Base-by-base conservation (phyloP, 2,329 filamentous ascomycete species). In the Colletotrichum neosansevieriae region DNA sequence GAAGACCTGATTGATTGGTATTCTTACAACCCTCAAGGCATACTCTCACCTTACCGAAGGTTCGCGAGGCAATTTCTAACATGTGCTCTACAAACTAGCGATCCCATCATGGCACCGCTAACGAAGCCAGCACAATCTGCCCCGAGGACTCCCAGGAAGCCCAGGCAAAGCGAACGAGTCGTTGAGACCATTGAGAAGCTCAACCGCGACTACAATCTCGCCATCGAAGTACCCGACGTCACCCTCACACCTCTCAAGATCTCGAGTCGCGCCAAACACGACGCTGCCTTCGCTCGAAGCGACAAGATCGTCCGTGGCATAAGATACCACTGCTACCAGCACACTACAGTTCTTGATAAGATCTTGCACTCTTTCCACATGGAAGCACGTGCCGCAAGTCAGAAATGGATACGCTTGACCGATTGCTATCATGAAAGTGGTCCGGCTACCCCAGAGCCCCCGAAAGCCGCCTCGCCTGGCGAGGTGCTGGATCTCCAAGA, bases 121-220 rank as follows among this genome's bases (percentile, higher is more conserved):
- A 54, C 61, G 6, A 53, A 34, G 24, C 3, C 47, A 12, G 32
- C 51, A 7, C 60, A 42, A 19, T n/a, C 53, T 10, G 60, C 29
- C 19, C 65, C 65, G 3, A 65, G 34, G 3, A 68, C 65, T 3
- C 65, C 60, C 2, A 58, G 6, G 24, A 68, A 59, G 24, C 34
- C 47, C 2, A 64, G 13, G 4, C 53, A 58, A 3, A 44, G 6
- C 54, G 54, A 59, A 15, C 45, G 3, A 19, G 36, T 57, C 17
- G 15, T 12, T 17, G 40, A 61, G 13, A 38, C 47, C 19, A 45
- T 59, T 12, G 71, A 72, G 70, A 71, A 42, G 42, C 34, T 51
- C 11, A 63, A 70, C 21, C 44, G 34, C 36, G 58, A 67, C n/a
- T 67, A 63, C 24, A 67, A 60, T 2, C 24, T 50, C 17, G 62